Percentiles rank a stretch among this genome's conserved stretches.
phyloP scores from a whole-genome alignment of 148 eudicot genomes.

The Spergularia marina region DNA sequence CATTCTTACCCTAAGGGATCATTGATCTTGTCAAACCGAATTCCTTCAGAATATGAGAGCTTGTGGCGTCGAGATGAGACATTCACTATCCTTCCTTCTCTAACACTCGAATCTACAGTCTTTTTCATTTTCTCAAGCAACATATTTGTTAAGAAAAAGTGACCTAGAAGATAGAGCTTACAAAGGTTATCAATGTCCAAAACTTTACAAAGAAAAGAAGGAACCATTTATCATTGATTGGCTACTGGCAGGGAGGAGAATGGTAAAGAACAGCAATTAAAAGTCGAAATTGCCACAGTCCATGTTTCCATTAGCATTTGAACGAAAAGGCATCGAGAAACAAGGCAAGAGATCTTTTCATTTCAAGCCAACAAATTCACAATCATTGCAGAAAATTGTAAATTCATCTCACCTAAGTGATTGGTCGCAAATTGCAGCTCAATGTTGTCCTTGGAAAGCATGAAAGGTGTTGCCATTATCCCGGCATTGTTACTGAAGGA shows the following conservation, averaged over 20 bases:
- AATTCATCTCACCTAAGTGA: slow-evolving; percentile 51
- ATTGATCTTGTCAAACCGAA: slow-evolving; percentile 62
- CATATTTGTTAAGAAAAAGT: slow-evolving; percentile 59
- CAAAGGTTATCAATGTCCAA: slow-evolving; percentile 7
- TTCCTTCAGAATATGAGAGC: slow-evolving; percentile 57
- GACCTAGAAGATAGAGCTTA: slow-evolving; percentile 38
- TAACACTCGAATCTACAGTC: slow-evolving; percentile 37
- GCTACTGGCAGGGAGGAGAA: not conserved
- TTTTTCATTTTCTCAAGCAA: slow-evolving; percentile 62
- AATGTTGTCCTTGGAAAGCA: slow-evolving; percentile 74
- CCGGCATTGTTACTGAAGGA: slow-evolving; percentile 81
- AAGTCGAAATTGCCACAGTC: not conserved
- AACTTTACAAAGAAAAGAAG: not conserved
- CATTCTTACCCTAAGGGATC: slow-evolving; percentile 45
- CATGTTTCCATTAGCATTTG: no score
- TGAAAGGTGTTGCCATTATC: slow-evolving; percentile 81
- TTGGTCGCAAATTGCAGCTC: slow-evolving; percentile 93
- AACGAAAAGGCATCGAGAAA: no score
- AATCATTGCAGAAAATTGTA: not conserved
- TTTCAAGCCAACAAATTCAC: not conserved
- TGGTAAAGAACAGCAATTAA: not conserved
- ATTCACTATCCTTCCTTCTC: slow-evolving; percentile 72
- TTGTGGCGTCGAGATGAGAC: slow-evolving; percentile 58
- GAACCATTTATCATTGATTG: not conserved
- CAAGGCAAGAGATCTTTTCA: no score